These are phyloP conservation scores for Drechslera avenae DNA, from an alignment of 2,329 filamentous ascomycete species.

Conservation along the genomic window DNA sequence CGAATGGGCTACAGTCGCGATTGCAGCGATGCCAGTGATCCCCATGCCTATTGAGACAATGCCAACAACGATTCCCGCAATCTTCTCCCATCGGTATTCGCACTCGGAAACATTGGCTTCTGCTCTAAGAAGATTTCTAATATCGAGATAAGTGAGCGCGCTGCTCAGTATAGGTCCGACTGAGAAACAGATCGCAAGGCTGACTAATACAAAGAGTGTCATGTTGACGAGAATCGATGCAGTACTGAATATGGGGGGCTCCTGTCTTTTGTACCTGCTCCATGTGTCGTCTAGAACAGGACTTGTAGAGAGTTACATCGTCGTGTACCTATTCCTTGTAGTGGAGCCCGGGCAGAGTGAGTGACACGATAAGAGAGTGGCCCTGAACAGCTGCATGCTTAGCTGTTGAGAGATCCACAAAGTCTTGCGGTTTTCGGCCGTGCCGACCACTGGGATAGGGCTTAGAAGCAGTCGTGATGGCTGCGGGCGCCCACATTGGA, in stretches of 20 bases:
- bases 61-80: neutral
- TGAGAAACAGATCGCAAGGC: slow-evolving; percentile 9
- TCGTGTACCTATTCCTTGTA: neutral
- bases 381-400: neutral
- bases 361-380: neutral
- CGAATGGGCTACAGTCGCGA: slow-evolving; percentile 7
- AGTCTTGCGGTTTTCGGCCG: neutral
- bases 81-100: slow-evolving; percentile 6
- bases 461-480: slow-evolving; percentile 1
- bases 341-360: slow-evolving; percentile 2
- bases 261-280: slow-evolving; percentile 5
- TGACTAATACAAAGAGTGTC: slow-evolving; percentile 5
- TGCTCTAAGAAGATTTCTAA: neutral
- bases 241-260: slow-evolving; percentile 12
- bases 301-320: neutral
- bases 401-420: neutral
- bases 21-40: slow-evolving; percentile 3
- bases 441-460: neutral
- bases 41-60: neutral
- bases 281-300: neutral
- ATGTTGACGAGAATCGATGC: slow-evolving; percentile 1
- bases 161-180: slow-evolving; percentile 5
- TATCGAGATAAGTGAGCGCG: slow-evolving; percentile 9
- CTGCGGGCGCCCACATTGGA: slow-evolving; percentile 4
- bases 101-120: neutral